A percentile compares a stretch with the other conserved stretches of the same genome.
phyloP scores from a whole-genome alignment of 1,284 basidiomycete genomes.

The Golubevia pallescens region DNA sequence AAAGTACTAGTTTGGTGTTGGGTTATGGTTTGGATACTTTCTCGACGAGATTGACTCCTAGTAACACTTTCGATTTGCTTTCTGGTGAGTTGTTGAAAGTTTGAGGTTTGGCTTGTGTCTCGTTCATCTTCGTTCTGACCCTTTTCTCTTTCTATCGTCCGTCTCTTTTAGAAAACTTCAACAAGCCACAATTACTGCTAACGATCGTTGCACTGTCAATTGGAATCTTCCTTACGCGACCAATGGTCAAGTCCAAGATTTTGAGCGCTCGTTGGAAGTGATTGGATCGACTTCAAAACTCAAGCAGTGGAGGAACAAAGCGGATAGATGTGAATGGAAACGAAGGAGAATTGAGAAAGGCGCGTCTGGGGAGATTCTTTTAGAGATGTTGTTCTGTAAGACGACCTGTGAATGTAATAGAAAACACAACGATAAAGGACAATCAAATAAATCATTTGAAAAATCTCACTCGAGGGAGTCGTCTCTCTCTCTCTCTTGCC shows the following conservation, averaged over 20 bases:
- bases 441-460: no score
- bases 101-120: no score
- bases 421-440: no score
- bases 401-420: no score
- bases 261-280: slow-evolving; percentile 16
- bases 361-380: no score
- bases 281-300: neutral
- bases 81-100: no score
- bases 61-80: slow-evolving; percentile 79
- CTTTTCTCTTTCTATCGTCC: no score
- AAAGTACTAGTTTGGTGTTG: slow-evolving; percentile 89
- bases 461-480: no score
- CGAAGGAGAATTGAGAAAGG: neutral
- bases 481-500: no score
- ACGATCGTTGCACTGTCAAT: slow-evolving; percentile 35
- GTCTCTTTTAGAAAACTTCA: slow-evolving; percentile 24
- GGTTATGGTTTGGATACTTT: slow-evolving; percentile 87
- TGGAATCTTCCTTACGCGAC: slow-evolving; percentile 40
- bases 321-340: neutral
- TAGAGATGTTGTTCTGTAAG: no score
- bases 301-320: neutral
- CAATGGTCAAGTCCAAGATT: slow-evolving; percentile 29
- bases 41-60: slow-evolving; percentile 80
- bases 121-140: no score
- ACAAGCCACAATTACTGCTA: slow-evolving; percentile 56